Base-by-base conservation (phyloP, 108 stramenopile species). In the Skeletonema grethae region DNA sequence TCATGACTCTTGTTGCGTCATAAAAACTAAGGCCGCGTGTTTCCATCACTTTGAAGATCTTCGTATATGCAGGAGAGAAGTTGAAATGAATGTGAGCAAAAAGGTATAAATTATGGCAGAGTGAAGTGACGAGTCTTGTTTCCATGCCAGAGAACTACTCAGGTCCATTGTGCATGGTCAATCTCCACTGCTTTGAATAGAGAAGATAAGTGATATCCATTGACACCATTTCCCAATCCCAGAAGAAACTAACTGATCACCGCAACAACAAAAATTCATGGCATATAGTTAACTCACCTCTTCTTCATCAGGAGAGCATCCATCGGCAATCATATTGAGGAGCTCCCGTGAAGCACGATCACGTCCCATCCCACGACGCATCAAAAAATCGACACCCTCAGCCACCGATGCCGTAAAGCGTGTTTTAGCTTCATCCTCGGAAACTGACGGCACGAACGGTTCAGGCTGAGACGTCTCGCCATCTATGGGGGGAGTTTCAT, bases 11-110 rank as follows among this genome's bases (percentile, higher is more conserved):
- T 36, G 81, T 80, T 28, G 89, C 89, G 30, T 90, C 89, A 2
- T 87, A 81, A 60, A 87, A 62, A 35, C 86, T 84, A 24, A 90
- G 29, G 18, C 75, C 77, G 29, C 75, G 61, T 18, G 62, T 59
- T 61, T 69, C 69, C 89, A 90, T 87, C 16, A 75, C 65, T 53
- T 86, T 75, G 64, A 90, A 87, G 28, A 90, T 69, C 89, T 90
- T 64, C 8, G 46, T 13, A 29, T 31, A 13, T 30, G 59, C 29
- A 3, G 34, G n/a, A 59, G n/a, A 55, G 11, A 45, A 13, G n/a
- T 31, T 10, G 46, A 59, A 34, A 43, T 38, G n/a, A 18, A 61
- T 28, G 28, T 55, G 39, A 38, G 34, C 9, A 72, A 35, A 8
- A n/a, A 48, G 29, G 50, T 7, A 62, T 18, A n/a, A 53, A 30